phyloP scores from a whole-genome alignment of 345 rosid species.

The Punica granatum region DNA sequence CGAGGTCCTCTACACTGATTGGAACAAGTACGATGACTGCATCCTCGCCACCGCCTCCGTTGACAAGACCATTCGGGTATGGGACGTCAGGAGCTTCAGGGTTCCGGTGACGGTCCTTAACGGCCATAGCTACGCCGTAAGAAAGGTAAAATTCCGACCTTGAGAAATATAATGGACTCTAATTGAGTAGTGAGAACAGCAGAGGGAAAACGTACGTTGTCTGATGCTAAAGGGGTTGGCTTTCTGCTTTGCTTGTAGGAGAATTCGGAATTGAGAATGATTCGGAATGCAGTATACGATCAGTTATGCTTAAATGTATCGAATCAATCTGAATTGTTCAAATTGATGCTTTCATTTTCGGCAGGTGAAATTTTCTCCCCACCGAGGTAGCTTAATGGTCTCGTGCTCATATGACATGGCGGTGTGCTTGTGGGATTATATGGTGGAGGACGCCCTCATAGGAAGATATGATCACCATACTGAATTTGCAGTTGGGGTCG shows the following conservation, averaged over 20 bases:
- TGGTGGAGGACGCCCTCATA: slow-evolving; percentile 85
- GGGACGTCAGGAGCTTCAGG: slow-evolving; percentile 81
- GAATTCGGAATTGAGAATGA: not conserved
- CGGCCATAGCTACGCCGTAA: slow-evolving; percentile 82
- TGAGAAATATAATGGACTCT: not conserved
- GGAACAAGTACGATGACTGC: slow-evolving; percentile 95
- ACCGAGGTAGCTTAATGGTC: slow-evolving; percentile 53
- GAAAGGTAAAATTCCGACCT: slow-evolving; percentile 23
- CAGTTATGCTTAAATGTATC: not conserved
- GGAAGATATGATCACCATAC: slow-evolving; percentile 86
- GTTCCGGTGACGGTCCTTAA: slow-evolving; percentile 62
- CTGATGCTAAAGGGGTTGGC: not conserved
- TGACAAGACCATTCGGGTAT: slow-evolving; percentile 64
- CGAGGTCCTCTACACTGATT: slow-evolving; percentile 73
- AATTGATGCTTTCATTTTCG: not conserved
- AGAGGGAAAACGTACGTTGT: not conserved
- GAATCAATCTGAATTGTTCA: not conserved
- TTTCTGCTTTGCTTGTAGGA: not conserved
- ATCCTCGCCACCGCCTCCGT: slow-evolving; percentile 68
- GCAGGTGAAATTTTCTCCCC: slow-evolving; percentile 77
- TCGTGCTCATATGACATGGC: slow-evolving; percentile 91
- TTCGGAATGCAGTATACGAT: not conserved
- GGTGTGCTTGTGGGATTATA: slow-evolving; percentile 78
- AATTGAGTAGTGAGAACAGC: not conserved
- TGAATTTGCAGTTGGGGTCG: slow-evolving; percentile 78